Evolutionary conservation across 805 yeast genomes (phyloP).

Genomic region (Spathaspora passalidarum): DNA sequence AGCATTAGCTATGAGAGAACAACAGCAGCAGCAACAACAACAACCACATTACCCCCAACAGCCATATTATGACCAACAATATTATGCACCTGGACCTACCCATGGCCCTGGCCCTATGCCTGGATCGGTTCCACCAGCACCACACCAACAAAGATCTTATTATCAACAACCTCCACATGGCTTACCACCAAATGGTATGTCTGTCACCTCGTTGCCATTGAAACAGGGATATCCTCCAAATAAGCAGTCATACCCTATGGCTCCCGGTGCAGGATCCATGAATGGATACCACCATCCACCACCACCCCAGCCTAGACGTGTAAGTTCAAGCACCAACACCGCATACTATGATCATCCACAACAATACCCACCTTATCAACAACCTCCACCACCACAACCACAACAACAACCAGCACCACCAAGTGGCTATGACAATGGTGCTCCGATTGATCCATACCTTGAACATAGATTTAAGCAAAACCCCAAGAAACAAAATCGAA

Average conservation of each 20-base stretch:
- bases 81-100: not conserved
- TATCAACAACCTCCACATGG: constrained; percentile 34
- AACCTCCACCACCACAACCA: constrained; percentile 12
- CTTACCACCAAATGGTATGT: constrained; percentile 15
- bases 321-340: constrained; percentile 12
- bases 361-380: constrained; percentile 5
- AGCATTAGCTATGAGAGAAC: constrained; percentile 17
- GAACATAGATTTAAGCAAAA: constrained; percentile 21
- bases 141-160: constrained; percentile 9
- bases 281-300: constrained; percentile 1
- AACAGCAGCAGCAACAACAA: constrained; percentile 10
- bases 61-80: constrained; percentile 7
- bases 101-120: constrained; percentile 2
- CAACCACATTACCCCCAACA: constrained; percentile 8
- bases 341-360: constrained; percentile 9
- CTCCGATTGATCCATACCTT: constrained; percentile 24
- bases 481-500: constrained; percentile 28
- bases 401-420: constrained; percentile 5
- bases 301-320: constrained; percentile 9
- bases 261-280: not conserved
- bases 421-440: constrained; percentile 11
- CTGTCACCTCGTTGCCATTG: constrained; percentile 8
- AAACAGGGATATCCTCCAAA: not conserved
- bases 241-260: not conserved
- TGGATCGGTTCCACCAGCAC: not conserved